Conservation (phyloP, 2,329 filamentous ascomycete genomes). For the Alternaria arborescens region DNA sequence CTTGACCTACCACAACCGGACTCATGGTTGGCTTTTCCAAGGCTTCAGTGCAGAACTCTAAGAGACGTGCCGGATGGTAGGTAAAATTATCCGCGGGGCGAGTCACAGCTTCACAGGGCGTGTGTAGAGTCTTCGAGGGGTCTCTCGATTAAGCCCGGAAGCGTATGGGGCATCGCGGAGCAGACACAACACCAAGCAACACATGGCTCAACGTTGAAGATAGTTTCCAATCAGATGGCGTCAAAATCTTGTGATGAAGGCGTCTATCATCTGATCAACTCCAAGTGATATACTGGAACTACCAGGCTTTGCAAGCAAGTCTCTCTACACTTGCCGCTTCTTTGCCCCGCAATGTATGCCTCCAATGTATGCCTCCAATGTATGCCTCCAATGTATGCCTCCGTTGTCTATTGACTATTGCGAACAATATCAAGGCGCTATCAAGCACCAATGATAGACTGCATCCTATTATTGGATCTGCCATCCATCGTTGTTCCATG, state of each 20-base stretch:
- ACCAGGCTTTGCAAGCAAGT: neutral
- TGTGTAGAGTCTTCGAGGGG: neutral
- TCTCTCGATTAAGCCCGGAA: neutral
- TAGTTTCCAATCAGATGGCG: neutral
- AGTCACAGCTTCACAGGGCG: slow-evolving; percentile 15
- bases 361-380: neutral
- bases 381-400: neutral
- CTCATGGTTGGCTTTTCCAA: slow-evolving; percentile 4
- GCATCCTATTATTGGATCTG: slow-evolving; percentile 5
- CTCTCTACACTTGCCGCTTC: neutral
- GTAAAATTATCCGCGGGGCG: slow-evolving; percentile 22
- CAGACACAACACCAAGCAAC: neutral
- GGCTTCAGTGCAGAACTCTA: neutral
- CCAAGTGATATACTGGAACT: neutral
- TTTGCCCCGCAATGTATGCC: too few relatives aligned
- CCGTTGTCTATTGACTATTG: neutral
- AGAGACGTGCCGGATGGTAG: slow-evolving; percentile 17
- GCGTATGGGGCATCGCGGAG: slow-evolving; percentile 4
- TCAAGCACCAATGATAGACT: slow-evolving; percentile 8
- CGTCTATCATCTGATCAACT: neutral
- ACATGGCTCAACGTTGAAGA: neutral
- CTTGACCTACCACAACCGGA: slow-evolving; percentile 10
- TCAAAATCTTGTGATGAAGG: neutral
- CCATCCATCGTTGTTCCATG: slow-evolving; percentile 17
- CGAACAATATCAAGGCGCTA: neutral